A percentile compares a stretch with the other conserved stretches of the same genome.
Evolutionary conservation across 2,329 filamentous ascomycete species (phyloP).

Genomic region (Phaeomoniella chlamydospora): DNA sequence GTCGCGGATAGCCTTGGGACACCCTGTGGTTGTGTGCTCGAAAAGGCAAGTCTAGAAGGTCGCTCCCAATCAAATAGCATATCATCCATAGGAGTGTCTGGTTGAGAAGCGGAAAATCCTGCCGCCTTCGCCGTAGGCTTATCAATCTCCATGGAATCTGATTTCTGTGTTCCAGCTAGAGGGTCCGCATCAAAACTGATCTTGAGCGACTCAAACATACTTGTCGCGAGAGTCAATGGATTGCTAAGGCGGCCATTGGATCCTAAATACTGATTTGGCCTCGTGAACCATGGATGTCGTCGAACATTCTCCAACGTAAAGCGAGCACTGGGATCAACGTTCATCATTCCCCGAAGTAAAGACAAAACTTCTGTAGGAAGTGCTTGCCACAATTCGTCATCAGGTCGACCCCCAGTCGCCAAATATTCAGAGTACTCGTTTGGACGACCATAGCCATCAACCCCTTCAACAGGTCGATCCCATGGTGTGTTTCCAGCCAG

Average conservation of each 20-base stretch:
- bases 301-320: constrained; percentile 81
- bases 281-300: constrained; percentile 88
- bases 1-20: constrained; percentile 24
- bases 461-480: constrained; percentile 66
- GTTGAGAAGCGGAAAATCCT: constrained; percentile 64
- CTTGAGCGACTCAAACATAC: constrained; percentile 80
- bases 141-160: constrained; percentile 59
- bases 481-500: constrained; percentile 94
- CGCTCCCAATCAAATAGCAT: constrained; percentile 79
- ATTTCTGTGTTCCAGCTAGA: constrained; percentile 27
- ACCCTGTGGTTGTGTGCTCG: constrained; percentile 8
- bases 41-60: constrained; percentile 40
- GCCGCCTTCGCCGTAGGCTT: constrained; percentile 24
- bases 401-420: constrained; percentile 62
- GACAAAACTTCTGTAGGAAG: constrained; percentile 63
- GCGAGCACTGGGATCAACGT: constrained; percentile 55
- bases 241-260: constrained; percentile 62
- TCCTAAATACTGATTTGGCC: constrained; percentile 62
- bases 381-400: constrained; percentile 72
- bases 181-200: constrained; percentile 72
- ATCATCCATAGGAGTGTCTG: constrained; percentile 62
- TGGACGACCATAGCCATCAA: constrained; percentile 46
- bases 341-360: constrained; percentile 85
- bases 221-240: constrained; percentile 73
- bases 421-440: constrained; percentile 76